A percentile compares a stretch with the other conserved stretches of the same genome.
Conservation (phyloP, 768 basidiomycete species). For the Mycena pura region DNA sequence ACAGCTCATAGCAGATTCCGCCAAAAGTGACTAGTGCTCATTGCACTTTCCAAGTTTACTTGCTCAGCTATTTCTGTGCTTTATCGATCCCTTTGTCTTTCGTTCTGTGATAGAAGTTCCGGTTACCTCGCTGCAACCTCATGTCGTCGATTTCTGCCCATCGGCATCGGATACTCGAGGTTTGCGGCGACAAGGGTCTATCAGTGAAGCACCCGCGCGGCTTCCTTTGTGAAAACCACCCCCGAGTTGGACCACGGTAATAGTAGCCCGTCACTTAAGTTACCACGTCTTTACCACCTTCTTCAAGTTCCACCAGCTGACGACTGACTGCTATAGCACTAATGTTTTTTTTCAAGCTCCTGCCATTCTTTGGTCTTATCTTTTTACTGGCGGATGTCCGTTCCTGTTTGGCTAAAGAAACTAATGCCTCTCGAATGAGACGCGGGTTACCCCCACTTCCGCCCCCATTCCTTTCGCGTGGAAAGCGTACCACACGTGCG, state of each 20-base stretch:
- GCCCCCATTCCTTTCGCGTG: conserved; percentile 6
- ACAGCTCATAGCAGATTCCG: no score
- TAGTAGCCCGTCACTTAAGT: neutral
- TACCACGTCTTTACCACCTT: neutral
- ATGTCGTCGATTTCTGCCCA: neutral
- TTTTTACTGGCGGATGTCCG: neutral
- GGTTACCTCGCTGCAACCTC: conserved; percentile 17
- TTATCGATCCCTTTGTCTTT: conserved; percentile 20
- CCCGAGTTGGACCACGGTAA: neutral
- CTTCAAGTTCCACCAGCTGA: neutral
- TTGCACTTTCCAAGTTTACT: no score
- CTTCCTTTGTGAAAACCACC: neutral
- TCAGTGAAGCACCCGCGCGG: neutral
- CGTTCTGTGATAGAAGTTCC: conserved; percentile 8
- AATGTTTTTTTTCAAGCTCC: neutral
- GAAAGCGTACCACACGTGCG: neutral
- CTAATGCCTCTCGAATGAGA: conserved; percentile 22
- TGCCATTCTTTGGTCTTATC: conserved; percentile 8
- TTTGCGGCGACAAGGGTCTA: neutral
- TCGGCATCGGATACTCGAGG: neutral
- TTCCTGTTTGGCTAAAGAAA: conserved; percentile 16
- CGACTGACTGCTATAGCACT: neutral
- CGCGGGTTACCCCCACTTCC: conserved; percentile 23
- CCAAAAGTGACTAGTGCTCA: no score
- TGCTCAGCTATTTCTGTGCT: neutral